phyloP scores from a whole-genome alignment of 352 stramenopile genomes.

The Globisporangium megalacanthum region DNA sequence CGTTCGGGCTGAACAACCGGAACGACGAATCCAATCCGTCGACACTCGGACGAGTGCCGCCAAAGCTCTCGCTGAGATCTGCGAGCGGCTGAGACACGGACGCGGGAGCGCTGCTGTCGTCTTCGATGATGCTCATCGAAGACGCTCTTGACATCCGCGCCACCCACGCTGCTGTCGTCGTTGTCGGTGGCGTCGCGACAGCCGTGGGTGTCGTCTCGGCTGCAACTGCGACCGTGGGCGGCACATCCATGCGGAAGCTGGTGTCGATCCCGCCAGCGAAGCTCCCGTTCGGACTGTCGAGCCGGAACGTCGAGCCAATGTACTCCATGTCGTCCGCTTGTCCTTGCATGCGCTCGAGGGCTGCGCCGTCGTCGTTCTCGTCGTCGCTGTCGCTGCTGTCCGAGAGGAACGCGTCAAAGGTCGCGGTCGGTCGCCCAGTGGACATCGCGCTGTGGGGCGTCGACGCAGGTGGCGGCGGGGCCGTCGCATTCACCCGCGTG shows the following conservation, averaged over 20 bases:
- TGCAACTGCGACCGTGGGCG: background rate
- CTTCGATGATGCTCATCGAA: conserved; percentile 1
- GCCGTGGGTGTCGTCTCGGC: background rate
- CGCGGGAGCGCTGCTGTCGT: background rate
- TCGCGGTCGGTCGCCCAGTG: conserved; percentile 14
- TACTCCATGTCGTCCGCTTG: conserved; percentile 46
- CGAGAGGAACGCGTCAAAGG: conserved; percentile 40
- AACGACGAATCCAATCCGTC: conserved; percentile 9
- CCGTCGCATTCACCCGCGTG: background rate
- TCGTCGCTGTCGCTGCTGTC: conserved; percentile 24
- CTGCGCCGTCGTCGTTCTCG: conserved; percentile 21
- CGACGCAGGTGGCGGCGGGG: background rate
- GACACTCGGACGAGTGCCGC: background rate
- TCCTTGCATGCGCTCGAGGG: conserved; percentile 37
- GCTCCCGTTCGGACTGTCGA: conserved; percentile 14
- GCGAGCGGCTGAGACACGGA: background rate
- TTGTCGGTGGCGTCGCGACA: background rate
- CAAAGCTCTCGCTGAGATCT: conserved; percentile 7
- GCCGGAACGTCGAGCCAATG: conserved; percentile 25
- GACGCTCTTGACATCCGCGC: conserved; percentile 1
- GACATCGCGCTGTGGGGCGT: conserved; percentile 14
- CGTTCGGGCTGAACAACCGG: conserved; percentile 3
- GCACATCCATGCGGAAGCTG: conserved; percentile 2
- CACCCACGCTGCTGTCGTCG: background rate
- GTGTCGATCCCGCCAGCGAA: conserved; percentile 1